Evolutionary conservation across 2,329 filamentous ascomycete species (phyloP).

Genomic region (Fusarium illudens): DNA sequence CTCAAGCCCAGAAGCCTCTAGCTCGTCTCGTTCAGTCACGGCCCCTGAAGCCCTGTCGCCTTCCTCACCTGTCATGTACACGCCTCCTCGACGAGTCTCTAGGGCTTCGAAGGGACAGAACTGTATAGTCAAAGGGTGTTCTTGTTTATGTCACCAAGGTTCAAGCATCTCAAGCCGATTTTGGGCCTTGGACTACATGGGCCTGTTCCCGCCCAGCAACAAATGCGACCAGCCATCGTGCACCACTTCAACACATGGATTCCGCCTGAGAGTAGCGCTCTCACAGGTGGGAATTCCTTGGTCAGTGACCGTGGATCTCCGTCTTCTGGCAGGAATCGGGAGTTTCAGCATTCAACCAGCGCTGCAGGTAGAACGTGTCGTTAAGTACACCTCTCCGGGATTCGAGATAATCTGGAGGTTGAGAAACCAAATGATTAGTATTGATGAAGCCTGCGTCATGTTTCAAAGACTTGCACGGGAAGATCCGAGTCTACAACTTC

Average conservation of each 20-base stretch:
- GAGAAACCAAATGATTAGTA: accelerated
- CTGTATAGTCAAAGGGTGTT: not conserved
- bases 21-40: accelerated
- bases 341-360: not conserved
- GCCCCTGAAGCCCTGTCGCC: too few species aligned
- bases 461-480: not conserved
- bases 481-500: not conserved
- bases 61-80: too few species aligned
- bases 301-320: not conserved
- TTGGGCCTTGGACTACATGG: not conserved
- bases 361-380: not conserved
- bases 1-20: not conserved
- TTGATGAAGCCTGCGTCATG: not conserved
- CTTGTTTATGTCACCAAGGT: not conserved
- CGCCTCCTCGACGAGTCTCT: not conserved
- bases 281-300: not conserved
- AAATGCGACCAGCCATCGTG: not conserved
- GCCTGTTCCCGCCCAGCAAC: not conserved
- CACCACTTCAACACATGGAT: not conserved
- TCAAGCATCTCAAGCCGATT: not conserved
- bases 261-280: not conserved
- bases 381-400: conserved; percentile 3
- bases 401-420: not conserved
- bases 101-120: not conserved
- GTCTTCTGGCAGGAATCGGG: not conserved